These are phyloP conservation scores for Globisporangium lucens DNA, from an alignment of 352 stramenopile species.

Conservation along the genomic window DNA sequence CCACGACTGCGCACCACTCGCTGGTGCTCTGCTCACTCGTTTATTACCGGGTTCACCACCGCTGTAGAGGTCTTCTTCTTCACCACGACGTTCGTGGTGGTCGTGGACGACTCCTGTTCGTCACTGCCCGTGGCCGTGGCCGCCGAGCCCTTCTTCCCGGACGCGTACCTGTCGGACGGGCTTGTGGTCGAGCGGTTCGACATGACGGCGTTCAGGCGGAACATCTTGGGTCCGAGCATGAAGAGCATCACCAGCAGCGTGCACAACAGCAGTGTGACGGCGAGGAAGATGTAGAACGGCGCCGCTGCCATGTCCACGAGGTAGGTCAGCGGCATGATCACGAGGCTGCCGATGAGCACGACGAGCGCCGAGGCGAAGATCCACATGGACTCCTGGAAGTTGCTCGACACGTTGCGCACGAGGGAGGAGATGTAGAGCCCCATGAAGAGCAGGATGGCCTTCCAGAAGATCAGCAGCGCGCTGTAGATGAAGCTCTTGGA, in stretches of 20 bases:
- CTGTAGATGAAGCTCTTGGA: conserved; percentile 31
- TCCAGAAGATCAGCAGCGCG: conserved; percentile 40
- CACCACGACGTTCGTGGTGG: not conserved
- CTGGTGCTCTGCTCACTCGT: not conserved
- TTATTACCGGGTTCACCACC: not conserved
- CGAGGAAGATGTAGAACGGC: conserved; percentile 37
- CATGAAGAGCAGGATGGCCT: conserved; percentile 27
- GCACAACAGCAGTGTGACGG: conserved; percentile 26
- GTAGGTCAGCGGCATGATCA: conserved; percentile 55
- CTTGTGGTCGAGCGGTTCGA: not conserved
- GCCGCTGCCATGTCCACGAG: conserved; percentile 35
- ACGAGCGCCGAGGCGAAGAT: conserved; percentile 48
- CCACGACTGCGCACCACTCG: too few species aligned
- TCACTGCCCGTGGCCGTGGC: not conserved
- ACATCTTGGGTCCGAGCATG: conserved; percentile 42
- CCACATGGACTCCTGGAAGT: conserved; percentile 71
- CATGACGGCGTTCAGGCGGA: conserved; percentile 28
- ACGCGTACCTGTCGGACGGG: not conserved
- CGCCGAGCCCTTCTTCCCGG: not conserved
- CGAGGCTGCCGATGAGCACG: conserved; percentile 42
- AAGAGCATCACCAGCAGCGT: conserved; percentile 36
- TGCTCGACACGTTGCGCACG: conserved; percentile 26
- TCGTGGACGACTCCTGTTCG: not conserved
- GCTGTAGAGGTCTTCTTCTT: not conserved
- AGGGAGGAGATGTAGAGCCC: conserved; percentile 24